Evolutionary conservation across 345 rosid species (phyloP), one percentile per base, ranked within the genome.

Genomic region (Euphorbia tirucalli): DNA sequence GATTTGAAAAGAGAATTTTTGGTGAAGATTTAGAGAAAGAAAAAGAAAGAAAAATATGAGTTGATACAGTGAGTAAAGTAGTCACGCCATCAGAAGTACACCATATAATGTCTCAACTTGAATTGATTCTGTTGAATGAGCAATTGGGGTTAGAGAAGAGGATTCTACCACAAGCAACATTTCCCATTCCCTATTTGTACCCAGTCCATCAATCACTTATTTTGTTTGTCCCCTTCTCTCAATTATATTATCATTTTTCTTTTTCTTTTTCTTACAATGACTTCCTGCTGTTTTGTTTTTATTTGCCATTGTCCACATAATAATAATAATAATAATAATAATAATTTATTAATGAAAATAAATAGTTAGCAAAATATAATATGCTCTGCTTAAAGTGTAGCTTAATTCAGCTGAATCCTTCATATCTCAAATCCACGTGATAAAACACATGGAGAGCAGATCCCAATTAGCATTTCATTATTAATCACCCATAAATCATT

Each of bases 381-480:
- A n/a, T n/a, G n/a, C n/a, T n/a, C n/a, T n/a, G n/a, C n/a, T n/a
- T n/a, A n/a, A n/a, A n/a, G n/a, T n/a, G n/a, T n/a, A n/a, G n/a
- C n/a, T n/a, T n/a, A n/a, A n/a, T n/a, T 32, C 37, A 32, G 37
- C 37, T 5, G 37, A 32, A 32, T 32, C 5, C 25, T 58, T 10
- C 61, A 27, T 27, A 28, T 25, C 31, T 0, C 16, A 19, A 18
- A 25, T 9, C 19, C 68, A 65, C 68, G 55, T 65, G 68, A 65
- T 25, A 11, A 41, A 44, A 8, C 7, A 37, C 10, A 16, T 37
- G 15, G 49, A 66, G 56, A 46, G 11, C 27, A 66, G 18, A 13
- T 0, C 59, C n/a, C 61, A 55, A 69, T 57, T 69, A 41, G 41
- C 64, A 18, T 54, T 56, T 57, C 64, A 57, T 57, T 56, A 69